Percentiles rank a stretch among this genome's conserved stretches.
Evolutionary conservation across 75 land plant genomes (phyloP).

Genomic region (Adiantum capillusveneris): DNA sequence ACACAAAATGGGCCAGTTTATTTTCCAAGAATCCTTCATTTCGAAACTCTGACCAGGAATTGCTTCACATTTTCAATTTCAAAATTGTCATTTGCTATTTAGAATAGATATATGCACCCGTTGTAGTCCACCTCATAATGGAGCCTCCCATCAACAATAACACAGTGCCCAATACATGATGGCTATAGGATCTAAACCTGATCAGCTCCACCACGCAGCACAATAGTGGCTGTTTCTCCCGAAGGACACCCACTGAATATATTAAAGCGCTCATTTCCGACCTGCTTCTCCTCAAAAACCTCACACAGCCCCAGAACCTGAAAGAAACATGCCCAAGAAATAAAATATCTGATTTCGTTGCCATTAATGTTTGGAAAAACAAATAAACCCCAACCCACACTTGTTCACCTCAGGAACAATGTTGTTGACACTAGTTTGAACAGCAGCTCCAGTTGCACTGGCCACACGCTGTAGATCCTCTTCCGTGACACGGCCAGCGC

Average conservation of each 20-base stretch:
- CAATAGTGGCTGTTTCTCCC: slow-evolving; percentile 93
- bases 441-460: slow-evolving; percentile 93
- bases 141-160: no score
- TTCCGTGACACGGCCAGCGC: slow-evolving; percentile 98
- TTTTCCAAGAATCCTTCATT: no score
- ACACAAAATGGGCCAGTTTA: no score
- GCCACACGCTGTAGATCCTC: slow-evolving; percentile 93
- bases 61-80: no score
- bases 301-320: slow-evolving; percentile 94
- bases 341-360: background rate
- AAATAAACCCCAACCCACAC: no score
- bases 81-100: no score
- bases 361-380: background rate
- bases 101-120: no score
- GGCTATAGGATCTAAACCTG: slow-evolving; percentile 42
- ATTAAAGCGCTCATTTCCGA: slow-evolving; percentile 96
- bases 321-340: background rate
- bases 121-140: no score
- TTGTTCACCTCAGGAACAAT: slow-evolving; percentile 72
- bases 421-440: slow-evolving; percentile 94
- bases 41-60: no score
- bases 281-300: slow-evolving; percentile 90
- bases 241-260: slow-evolving; percentile 96
- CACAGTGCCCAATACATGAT: no score
- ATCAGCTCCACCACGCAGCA: slow-evolving; percentile 98